Evolutionary conservation across 495 filamentous ascomycete genomes (phyloP).

Genomic region (Penicillium simplicissimum): DNA sequence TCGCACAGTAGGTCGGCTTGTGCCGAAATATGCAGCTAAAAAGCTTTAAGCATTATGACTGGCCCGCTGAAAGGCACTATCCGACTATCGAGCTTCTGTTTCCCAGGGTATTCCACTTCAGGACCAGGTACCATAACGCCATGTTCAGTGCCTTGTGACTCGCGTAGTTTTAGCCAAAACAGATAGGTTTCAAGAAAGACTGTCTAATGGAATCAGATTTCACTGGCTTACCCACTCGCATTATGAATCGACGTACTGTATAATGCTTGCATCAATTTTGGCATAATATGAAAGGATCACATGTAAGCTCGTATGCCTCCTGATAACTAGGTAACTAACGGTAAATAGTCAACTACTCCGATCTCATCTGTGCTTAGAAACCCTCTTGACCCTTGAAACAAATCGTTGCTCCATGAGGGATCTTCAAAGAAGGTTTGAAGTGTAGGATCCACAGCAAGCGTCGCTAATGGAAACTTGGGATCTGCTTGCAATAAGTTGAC

Average conservation of each 20-base stretch:
- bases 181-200: background rate
- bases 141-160: background rate
- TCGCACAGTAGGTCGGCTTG: background rate
- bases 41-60: background rate
- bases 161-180: background rate
- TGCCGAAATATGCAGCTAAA: background rate
- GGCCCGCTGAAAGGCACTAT: background rate
- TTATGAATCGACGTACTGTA: background rate
- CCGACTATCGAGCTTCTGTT: background rate
- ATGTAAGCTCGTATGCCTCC: background rate
- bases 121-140: background rate
- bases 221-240: background rate
- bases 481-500: background rate
- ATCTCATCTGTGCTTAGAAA: conserved; percentile 24
- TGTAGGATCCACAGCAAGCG: conserved; percentile 20
- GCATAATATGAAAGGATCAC: background rate
- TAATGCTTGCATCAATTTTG: background rate
- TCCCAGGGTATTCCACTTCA: background rate
- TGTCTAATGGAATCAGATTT: background rate
- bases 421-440: conserved; percentile 27
- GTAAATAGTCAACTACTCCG: conserved; percentile 20
- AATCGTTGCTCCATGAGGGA: conserved; percentile 16
- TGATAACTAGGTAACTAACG: background rate
- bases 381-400: conserved; percentile 22
- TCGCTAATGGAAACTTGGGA: background rate